Evolutionary conservation across 331 rosid species (phyloP).

Genomic region (Cydonia oblonga): DNA sequence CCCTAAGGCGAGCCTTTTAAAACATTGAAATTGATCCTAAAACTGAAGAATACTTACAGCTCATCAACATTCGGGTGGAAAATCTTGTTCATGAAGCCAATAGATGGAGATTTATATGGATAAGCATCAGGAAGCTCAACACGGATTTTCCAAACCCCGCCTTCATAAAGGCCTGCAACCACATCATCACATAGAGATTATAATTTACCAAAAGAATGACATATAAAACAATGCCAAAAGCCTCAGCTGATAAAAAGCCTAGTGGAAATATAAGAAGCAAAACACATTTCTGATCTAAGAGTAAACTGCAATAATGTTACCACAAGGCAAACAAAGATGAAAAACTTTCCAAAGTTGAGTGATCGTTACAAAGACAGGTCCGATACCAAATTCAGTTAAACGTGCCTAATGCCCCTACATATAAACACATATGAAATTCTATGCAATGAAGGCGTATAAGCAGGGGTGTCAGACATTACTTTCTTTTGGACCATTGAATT

Average conservation of each 20-base stretch:
- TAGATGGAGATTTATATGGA: slow-evolving; percentile 82
- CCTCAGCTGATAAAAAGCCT: background rate
- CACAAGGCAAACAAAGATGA: background rate
- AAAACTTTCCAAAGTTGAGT: background rate
- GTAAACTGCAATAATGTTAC: background rate
- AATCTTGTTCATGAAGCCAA: slow-evolving; percentile 77
- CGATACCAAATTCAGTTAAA: background rate
- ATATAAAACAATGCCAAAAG: background rate
- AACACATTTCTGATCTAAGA: background rate
- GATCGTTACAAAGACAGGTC: background rate
- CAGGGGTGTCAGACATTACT: slow-evolving; percentile 37
- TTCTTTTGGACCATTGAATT: slow-evolving; percentile 95
- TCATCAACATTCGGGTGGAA: slow-evolving; percentile 92
- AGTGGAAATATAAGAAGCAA: background rate
- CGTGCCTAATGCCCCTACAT: background rate
- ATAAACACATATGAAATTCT: background rate
- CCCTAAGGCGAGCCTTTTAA: too few species aligned
- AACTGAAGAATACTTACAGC: slow-evolving; percentile 44
- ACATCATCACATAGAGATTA: background rate
- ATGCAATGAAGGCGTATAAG: background rate
- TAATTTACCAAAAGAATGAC: too few species aligned
- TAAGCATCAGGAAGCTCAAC: slow-evolving; percentile 89
- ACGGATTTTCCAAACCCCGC: slow-evolving; percentile 84
- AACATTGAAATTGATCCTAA: slow-evolving; percentile 1
- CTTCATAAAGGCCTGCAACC: slow-evolving; percentile 80